Base-by-base conservation (phyloP, 305 asterid species). In the Solanum hybrid region DNA sequence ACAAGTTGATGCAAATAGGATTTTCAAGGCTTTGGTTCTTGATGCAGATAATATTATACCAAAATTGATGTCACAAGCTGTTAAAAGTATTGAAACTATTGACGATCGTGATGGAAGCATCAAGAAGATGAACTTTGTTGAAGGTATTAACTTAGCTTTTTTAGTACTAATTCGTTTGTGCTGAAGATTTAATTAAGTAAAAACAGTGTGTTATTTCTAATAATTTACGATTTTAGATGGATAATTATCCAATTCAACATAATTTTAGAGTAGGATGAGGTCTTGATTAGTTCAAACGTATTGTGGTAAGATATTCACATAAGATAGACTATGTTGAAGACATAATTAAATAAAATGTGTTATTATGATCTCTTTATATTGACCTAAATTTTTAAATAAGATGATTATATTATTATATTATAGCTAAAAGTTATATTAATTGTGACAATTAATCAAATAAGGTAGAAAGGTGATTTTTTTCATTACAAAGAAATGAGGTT, bases 1-100 rank as follows among this genome's bases (percentile, higher is more conserved):
- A 17, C 75, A 51, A 51, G 75, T 84, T 84, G 75, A 31, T 27
- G 94, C 94, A 38, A 4, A 26, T 11, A 90, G 91, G 80, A 66
- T 94, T 90, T 94, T 90, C 91, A 94, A 94, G 80, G 78, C 95
- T 10, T 88, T 91, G 88, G 79, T 92, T 64, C 87, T 91, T 8
- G 96, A 93, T 37, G 89, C 91, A 0, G 90, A 93, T 91, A 91
- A 92, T 86, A 88, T 94, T 22, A 36, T 95, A 24, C 98, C 95
- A 5, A 91, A 95, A 88, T 51, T 92, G 31, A 22, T 93, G 66
- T 95, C 96, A 24, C 84, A 92, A 26, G 87, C 90, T 51, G 88
- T 95, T 76, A 91, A 94, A 90, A 93, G 90, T 86, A 86, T 94
- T 35, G 93, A 93, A 86, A 84, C 51, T 31, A 5, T 89, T 87